Conservation (phyloP, 495 filamentous ascomycete species). For the Cetradonia linearis region DNA sequence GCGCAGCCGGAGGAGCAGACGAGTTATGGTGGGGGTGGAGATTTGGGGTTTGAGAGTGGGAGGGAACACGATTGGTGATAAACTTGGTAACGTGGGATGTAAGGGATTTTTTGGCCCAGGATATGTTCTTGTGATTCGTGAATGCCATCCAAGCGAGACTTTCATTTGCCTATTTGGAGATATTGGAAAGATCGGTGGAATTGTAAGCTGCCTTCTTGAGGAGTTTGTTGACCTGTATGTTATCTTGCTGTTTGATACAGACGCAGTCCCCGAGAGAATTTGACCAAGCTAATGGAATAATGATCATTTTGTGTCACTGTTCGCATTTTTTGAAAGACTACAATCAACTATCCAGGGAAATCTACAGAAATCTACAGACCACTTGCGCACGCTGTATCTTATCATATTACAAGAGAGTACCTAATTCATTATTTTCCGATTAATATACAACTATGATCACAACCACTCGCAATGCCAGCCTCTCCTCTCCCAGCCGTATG, state of each 20-base stretch:
- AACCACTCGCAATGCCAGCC: neutral
- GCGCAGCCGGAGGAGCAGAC: slow-evolving; percentile 25
- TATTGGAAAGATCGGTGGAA: neutral
- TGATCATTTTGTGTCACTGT: neutral
- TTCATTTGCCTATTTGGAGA: neutral
- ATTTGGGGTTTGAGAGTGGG: slow-evolving; percentile 1
- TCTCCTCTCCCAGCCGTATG: neutral
- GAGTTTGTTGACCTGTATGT: neutral
- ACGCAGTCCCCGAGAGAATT: too few species aligned
- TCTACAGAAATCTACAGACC: too few species aligned
- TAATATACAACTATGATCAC: slow-evolving; percentile 4
- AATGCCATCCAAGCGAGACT: neutral
- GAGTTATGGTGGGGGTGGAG: slow-evolving; percentile 23
- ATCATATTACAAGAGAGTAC: neutral
- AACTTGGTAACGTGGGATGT: too few species aligned
- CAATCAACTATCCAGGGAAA: neutral
- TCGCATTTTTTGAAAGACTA: neutral
- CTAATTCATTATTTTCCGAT: neutral
- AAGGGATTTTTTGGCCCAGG: neutral
- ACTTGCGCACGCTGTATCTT: neutral
- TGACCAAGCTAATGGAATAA: neutral
- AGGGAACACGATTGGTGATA: neutral
- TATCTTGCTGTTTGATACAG: neutral
- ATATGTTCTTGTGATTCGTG: neutral
- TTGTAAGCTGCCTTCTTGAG: neutral